phyloP scores from a whole-genome alignment of 2,329 filamentous ascomycete genomes.

The Mariannaea elegans region DNA sequence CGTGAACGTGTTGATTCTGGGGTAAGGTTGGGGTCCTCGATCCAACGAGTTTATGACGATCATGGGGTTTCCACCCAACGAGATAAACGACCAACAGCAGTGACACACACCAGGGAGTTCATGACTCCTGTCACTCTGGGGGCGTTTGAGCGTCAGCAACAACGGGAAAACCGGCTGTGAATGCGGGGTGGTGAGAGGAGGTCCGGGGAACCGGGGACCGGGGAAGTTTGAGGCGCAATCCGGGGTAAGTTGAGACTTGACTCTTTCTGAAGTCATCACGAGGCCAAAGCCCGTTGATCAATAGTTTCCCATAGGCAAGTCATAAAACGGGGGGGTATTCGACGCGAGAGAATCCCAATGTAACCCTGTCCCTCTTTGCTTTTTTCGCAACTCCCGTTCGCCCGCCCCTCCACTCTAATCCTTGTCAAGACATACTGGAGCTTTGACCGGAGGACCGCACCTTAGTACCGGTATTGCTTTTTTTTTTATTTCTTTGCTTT shows the following conservation, averaged over 20 bases:
- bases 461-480: neutral
- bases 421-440: neutral
- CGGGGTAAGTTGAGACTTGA: neutral
- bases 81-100: no score
- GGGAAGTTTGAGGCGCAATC: neutral
- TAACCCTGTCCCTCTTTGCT: neutral
- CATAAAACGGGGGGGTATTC: neutral
- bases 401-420: slow-evolving; percentile 2
- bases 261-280: neutral
- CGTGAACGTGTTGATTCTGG: neutral
- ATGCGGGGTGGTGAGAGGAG: neutral
- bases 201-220: neutral
- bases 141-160: no score
- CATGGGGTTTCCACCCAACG: neutral
- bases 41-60: neutral
- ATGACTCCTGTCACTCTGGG: no score
- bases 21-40: neutral
- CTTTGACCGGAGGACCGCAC: neutral
- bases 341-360: neutral
- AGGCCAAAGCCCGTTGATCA: neutral
- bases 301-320: neutral
- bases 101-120: no score
- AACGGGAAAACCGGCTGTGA: no score
- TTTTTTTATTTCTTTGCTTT: slow-evolving; percentile 1
- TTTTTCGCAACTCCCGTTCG: slow-evolving; percentile 6